phyloP scores from a whole-genome alignment of 805 yeast genomes.

The Wickerhamiella nectarea region DNA sequence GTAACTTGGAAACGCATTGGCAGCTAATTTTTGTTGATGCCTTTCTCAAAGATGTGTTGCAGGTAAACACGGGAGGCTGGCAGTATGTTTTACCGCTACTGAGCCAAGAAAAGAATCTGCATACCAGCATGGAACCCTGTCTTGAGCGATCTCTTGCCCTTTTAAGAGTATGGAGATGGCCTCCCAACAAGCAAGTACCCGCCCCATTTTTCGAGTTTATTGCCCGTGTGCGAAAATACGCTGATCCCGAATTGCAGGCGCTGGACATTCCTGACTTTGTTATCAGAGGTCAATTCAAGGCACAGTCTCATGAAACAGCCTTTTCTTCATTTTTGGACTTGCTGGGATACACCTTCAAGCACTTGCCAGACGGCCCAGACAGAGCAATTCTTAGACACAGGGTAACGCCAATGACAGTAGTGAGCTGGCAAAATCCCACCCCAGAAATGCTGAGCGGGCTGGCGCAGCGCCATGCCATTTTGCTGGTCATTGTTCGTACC shows the following conservation, averaged over 20 bases:
- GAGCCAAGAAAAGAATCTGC: not conserved
- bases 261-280: slow-evolving; percentile 16
- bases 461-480: slow-evolving; percentile 17
- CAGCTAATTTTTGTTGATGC: slow-evolving; percentile 7
- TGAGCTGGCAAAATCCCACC: slow-evolving; percentile 5
- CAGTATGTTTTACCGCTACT: not conserved
- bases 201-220: slow-evolving; percentile 13
- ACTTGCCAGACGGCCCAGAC: not conserved
- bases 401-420: slow-evolving; percentile 17
- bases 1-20: slow-evolving; percentile 3
- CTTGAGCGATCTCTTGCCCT: slow-evolving; percentile 10
- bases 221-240: slow-evolving; percentile 15
- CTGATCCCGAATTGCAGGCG: slow-evolving; percentile 17
- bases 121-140: too few relatives aligned
- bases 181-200: slow-evolving; percentile 12
- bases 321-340: slow-evolving; percentile 17
- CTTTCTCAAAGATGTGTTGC: not conserved
- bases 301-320: slow-evolving; percentile 10
- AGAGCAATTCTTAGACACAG: slow-evolving; percentile 7
- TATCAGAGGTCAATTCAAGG: slow-evolving; percentile 14
- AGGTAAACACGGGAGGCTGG: not conserved
- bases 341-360: slow-evolving; percentile 15
- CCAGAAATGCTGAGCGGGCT: slow-evolving; percentile 15
- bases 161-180: slow-evolving; percentile 17
- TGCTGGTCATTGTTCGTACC: slow-evolving; percentile 15